Percentiles rank a stretch among this genome's conserved stretches.
phyloP scores from a whole-genome alignment of 768 basidiomycete genomes.

The Kwoniella mangroviensis region DNA sequence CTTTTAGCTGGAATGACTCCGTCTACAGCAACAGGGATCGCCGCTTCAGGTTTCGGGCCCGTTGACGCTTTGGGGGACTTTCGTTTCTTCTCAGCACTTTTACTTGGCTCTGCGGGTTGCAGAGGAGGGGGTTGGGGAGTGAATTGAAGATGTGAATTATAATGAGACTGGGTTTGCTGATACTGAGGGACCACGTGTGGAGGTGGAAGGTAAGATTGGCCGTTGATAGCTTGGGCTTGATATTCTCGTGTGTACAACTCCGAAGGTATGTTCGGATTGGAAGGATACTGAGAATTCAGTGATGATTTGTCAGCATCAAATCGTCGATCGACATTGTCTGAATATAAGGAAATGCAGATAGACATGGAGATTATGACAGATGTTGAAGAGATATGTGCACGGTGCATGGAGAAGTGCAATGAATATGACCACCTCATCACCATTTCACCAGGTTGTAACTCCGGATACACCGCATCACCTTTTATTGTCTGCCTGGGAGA shows the following conservation, averaged over 20 bases:
- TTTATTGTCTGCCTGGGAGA: not conserved
- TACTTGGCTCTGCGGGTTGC: not conserved
- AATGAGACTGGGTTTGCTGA: conserved; percentile 10
- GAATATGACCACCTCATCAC: not conserved
- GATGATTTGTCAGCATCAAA: not conserved
- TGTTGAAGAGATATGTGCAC: no score
- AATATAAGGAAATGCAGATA: no score
- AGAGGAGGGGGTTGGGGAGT: conserved; percentile 4
- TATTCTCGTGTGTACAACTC: not conserved
- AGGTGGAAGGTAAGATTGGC: conserved; percentile 21
- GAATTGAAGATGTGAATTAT: conserved; percentile 3
- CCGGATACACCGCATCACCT: conserved; percentile 3
- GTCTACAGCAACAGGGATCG: conserved; percentile 1
- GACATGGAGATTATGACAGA: no score
- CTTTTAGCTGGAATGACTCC: conserved; percentile 18
- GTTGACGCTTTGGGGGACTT: conserved; percentile 7
- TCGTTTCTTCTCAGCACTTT: conserved; percentile 17
- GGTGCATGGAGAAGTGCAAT: no score
- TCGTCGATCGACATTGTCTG: conserved; percentile 10
- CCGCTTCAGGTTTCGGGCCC: not conserved
- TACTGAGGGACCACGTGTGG: conserved; percentile 17
- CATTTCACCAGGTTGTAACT: not conserved
- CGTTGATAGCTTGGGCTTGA: conserved; percentile 3
- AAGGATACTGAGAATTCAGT: not conserved
- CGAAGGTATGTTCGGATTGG: not conserved